Conservation (phyloP, 1,284 basidiomycete genomes). For the Ganoderma leucocontextum region DNA sequence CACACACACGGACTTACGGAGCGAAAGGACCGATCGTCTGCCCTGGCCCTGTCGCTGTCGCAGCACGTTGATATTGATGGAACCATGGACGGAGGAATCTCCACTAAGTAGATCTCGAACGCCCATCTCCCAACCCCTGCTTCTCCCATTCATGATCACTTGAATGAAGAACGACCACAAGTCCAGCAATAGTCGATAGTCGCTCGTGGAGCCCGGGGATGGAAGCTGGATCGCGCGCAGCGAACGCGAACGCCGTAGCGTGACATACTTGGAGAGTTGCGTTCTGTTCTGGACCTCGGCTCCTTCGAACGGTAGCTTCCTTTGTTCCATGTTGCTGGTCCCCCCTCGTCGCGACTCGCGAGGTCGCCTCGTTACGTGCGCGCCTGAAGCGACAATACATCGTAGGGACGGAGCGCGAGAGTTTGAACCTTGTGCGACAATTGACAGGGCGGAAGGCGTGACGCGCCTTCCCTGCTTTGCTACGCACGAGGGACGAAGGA, state of each 20-base stretch:
- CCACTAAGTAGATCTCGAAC: too few relatives aligned
- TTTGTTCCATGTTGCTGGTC: not conserved
- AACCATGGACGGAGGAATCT: too few relatives aligned
- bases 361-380: not conserved
- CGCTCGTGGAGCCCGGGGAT: not conserved
- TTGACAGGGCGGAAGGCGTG: not conserved
- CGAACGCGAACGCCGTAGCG: not conserved
- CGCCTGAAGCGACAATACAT: not conserved
- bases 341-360: not conserved
- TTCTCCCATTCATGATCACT: too few relatives aligned
- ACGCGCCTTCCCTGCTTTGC: not conserved
- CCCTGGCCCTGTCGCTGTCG: not conserved
- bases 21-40: not conserved
- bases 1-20: not conserved
- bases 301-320: not conserved
- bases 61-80: not conserved
- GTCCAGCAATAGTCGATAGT: not conserved
- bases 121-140: too few relatives aligned
- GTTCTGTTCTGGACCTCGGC: too few relatives aligned
- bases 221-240: not conserved
- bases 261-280: too few relatives aligned
- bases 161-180: too few relatives aligned
- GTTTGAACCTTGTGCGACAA: conserved; percentile 1
- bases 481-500: too few relatives aligned
- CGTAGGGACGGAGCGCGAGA: not conserved